These are phyloP conservation scores for Golubevia sp. DNA, from an alignment of 1,284 basidiomycete species.

Conservation along the genomic window DNA sequence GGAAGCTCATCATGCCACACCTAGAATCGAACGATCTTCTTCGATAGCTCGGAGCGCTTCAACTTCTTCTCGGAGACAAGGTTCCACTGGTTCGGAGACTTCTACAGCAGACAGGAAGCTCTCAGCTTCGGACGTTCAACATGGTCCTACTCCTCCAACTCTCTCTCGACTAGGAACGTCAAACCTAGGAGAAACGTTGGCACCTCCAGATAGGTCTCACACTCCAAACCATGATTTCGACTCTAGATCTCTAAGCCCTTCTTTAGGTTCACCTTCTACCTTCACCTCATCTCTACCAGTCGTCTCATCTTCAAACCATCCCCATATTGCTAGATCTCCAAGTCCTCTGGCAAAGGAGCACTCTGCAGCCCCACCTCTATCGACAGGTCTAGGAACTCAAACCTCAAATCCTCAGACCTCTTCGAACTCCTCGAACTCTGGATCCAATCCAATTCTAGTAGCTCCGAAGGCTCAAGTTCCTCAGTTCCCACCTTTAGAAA, in stretches of 20 bases:
- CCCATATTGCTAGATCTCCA: no score
- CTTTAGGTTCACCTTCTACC: no score
- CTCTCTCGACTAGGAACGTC: slow-evolving; percentile 28
- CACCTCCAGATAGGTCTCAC: slow-evolving; percentile 23
- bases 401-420: no score
- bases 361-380: no score
- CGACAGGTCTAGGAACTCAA: no score
- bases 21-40: background rate
- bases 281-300: no score
- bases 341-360: no score
- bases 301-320: no score
- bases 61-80: background rate
- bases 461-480: background rate
- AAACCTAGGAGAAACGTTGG: slow-evolving; percentile 16
- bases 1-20: slow-evolving; percentile 34
- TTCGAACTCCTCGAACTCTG: no score
- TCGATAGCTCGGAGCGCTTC: slow-evolving; percentile 7
- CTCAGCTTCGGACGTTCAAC: slow-evolving; percentile 21
- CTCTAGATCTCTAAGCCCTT: background rate
- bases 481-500: slow-evolving; percentile 27
- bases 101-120: background rate
- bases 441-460: slow-evolving; percentile 11
- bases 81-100: slow-evolving; percentile 1
- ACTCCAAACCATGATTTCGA: slow-evolving; percentile 25
- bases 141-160: slow-evolving; percentile 27